Percentiles rank a stretch among this genome's conserved stretches.
phyloP scores from a whole-genome alignment of 805 yeast genomes.

The Sugiyamaella mastotermitis region DNA sequence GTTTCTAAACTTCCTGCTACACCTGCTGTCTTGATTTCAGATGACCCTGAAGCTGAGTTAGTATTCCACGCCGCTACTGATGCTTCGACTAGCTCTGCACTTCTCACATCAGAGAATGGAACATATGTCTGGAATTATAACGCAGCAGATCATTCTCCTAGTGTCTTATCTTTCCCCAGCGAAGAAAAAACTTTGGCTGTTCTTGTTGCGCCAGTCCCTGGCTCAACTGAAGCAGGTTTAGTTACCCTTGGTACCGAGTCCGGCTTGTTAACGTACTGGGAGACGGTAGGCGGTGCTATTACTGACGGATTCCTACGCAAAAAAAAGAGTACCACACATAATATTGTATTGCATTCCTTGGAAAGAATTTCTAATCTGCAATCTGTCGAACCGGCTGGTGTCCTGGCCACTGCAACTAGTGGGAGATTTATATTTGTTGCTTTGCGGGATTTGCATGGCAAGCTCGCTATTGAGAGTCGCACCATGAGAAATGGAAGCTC shows the following conservation, averaged over 20 bases:
- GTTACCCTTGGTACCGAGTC: conserved; percentile 53
- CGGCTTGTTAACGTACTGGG: conserved; percentile 65
- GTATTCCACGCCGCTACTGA: conserved; percentile 41
- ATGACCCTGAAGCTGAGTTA: conserved; percentile 9
- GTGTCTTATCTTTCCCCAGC: conserved; percentile 47
- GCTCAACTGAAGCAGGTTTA: conserved; percentile 58
- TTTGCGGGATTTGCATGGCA: conserved; percentile 64
- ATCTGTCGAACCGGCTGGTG: conserved; percentile 68
- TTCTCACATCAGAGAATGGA: conserved; percentile 43
- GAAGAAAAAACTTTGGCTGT: conserved; percentile 40
- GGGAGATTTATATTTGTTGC: conserved; percentile 60
- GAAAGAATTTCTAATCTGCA: conserved; percentile 56
- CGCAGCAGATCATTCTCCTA: conserved; percentile 55
- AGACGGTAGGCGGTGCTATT: conserved; percentile 65
- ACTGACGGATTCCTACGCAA: conserved; percentile 50
- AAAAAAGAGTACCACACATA: conserved; percentile 31
- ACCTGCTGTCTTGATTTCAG: conserved; percentile 39
- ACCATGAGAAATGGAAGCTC: conserved; percentile 26
- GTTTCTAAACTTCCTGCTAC: conserved; percentile 51
- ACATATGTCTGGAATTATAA: conserved; percentile 65
- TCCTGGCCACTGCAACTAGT: conserved; percentile 61
- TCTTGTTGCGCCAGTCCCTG: conserved; percentile 52
- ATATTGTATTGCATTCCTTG: conserved; percentile 39
- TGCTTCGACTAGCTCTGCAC: conserved; percentile 41
- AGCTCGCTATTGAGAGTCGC: conserved; percentile 34